Percentiles rank a stretch among this genome's conserved stretches.
Conservation (phyloP, 2,329 filamentous ascomycete genomes). For the Claviceps capensis region DNA sequence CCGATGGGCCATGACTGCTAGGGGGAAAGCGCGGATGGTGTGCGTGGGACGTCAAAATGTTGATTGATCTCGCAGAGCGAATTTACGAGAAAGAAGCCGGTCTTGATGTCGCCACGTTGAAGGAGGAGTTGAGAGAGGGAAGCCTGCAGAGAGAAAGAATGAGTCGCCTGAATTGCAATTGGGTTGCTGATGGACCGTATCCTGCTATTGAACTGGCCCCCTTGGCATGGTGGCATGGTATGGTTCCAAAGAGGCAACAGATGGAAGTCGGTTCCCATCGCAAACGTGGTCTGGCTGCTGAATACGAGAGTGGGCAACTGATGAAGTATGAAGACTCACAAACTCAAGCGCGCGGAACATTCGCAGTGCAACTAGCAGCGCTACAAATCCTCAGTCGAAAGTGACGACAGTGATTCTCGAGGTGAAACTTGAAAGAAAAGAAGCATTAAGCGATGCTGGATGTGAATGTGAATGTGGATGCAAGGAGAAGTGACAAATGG, state of each 20-base stretch:
- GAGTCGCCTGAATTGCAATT: background rate
- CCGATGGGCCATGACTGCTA: slow-evolving; percentile 31
- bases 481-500: slow-evolving; percentile 5
- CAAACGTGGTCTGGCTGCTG: background rate
- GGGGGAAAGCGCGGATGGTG: slow-evolving; percentile 1
- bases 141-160: background rate
- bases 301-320: background rate
- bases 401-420: background rate
- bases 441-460: slow-evolving; percentile 18
- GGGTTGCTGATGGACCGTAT: background rate
- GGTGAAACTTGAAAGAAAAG: background rate
- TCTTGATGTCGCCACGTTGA: background rate
- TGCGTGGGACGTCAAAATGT: background rate
- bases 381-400: background rate
- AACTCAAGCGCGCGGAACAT: slow-evolving; percentile 15
- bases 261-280: background rate
- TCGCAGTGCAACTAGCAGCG: slow-evolving; percentile 11
- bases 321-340: slow-evolving; percentile 11
- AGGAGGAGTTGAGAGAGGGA: background rate
- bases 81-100: background rate
- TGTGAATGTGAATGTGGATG: slow-evolving; percentile 7
- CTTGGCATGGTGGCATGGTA: background rate
- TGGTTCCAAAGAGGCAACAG: background rate
- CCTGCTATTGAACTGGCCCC: background rate
- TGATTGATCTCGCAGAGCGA: background rate